A percentile compares a stretch with the other conserved stretches of the same genome.
Evolutionary conservation across 2,329 filamentous ascomycete species (phyloP).

Genomic region (Pseudogymnoascus verrucosus): DNA sequence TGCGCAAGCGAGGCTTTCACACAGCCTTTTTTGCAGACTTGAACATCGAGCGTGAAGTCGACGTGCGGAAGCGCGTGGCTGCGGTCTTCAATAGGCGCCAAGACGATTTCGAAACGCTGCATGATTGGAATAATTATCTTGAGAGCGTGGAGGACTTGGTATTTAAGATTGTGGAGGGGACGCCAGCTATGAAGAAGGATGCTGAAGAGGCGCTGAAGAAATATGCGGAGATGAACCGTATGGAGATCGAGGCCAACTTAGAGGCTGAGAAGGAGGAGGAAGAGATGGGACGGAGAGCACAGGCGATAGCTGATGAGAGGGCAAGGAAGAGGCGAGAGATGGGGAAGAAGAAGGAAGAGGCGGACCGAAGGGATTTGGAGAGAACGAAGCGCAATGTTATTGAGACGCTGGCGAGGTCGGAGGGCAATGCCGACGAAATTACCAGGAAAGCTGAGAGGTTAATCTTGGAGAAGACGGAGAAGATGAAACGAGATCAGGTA

Average conservation of each 20-base stretch:
- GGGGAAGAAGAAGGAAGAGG: conserved; percentile 59
- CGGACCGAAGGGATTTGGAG: conserved; percentile 56
- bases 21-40: conserved; percentile 87
- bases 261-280: conserved; percentile 47
- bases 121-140: conserved; percentile 87
- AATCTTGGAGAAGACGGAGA: conserved; percentile 60
- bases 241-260: conserved; percentile 56
- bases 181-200: conserved; percentile 44
- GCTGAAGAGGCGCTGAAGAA: conserved; percentile 46
- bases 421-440: conserved; percentile 49
- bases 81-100: conserved; percentile 78
- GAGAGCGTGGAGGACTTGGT: conserved; percentile 87
- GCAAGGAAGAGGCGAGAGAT: conserved; percentile 54
- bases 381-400: conserved; percentile 62
- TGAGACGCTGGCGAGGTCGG: conserved; percentile 56
- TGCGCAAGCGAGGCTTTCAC: conserved; percentile 78
- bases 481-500: conserved; percentile 36
- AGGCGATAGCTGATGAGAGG: conserved; percentile 60
- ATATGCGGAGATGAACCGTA: conserved; percentile 68
- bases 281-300: conserved; percentile 42
- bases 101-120: conserved; percentile 81
- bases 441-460: conserved; percentile 49
- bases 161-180: conserved; percentile 73
- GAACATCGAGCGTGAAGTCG: conserved; percentile 82
- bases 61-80: conserved; percentile 74